Conservation (phyloP, 1,284 basidiomycete species). For the Cryptococcus depauperatus region DNA sequence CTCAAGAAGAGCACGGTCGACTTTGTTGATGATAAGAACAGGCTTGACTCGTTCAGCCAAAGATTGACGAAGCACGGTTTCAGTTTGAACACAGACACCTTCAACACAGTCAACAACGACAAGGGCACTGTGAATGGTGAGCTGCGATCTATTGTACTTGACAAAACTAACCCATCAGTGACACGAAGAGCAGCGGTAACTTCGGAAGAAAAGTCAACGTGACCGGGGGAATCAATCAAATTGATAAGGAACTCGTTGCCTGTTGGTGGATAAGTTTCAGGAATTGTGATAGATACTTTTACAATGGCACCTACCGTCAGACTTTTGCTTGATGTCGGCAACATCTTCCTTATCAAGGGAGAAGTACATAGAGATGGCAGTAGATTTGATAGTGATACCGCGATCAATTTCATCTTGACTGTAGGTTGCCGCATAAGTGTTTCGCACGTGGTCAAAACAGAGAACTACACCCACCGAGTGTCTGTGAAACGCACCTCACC, state of each 20-base stretch:
- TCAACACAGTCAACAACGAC: conserved; percentile 99
- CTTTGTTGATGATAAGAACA: conserved; percentile 99
- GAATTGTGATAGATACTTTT: not conserved
- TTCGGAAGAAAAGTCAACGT: conserved; percentile 99
- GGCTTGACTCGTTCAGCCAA: conserved; percentile 99
- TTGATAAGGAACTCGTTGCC: conserved; percentile 99
- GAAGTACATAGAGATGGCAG: conserved; percentile 99
- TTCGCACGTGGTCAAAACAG: not conserved
- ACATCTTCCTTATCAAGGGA: conserved; percentile 87
- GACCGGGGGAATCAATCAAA: conserved; percentile 98
- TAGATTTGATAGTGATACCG: conserved; percentile 99
- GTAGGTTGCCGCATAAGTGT: too few species aligned
- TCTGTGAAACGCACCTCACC: conserved; percentile 98
- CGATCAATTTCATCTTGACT: conserved; percentile 98
- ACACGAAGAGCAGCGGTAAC: conserved; percentile 99
- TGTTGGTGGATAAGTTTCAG: too few species aligned
- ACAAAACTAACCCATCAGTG: conserved; percentile 63
- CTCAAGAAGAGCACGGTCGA: conserved; percentile 98
- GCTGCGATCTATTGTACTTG: not conserved
- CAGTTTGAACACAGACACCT: conserved; percentile 99
- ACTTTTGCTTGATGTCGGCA: conserved; percentile 82
- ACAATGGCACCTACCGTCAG: conserved; percentile 54
- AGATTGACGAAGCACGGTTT: conserved; percentile 97
- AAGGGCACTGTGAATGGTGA: conserved; percentile 56
- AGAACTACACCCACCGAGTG: conserved; percentile 52